These are phyloP conservation scores for Ramaria rubella DNA, from an alignment of 768 basidiomycete genomes.

Conservation along the genomic window DNA sequence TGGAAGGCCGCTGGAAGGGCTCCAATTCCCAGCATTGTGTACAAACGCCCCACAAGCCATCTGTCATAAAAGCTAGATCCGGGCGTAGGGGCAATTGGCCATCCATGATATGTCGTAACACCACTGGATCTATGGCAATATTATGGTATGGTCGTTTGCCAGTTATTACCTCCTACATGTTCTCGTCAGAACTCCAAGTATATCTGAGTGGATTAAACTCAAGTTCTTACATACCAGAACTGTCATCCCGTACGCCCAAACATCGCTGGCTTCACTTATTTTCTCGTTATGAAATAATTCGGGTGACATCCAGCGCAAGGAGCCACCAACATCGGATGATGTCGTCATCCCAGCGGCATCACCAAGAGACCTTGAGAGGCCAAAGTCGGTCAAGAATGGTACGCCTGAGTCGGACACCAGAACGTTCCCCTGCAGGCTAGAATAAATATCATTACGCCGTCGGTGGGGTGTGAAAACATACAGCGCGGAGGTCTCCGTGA, in stretches of 20 bases:
- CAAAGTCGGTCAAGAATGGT: background rate
- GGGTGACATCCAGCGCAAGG: background rate
- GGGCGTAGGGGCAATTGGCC: background rate
- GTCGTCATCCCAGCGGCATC: background rate
- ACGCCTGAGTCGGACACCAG: background rate
- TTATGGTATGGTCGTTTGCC: background rate
- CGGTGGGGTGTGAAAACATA: background rate
- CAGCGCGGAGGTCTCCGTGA: background rate
- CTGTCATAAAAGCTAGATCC: background rate
- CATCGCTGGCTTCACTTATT: background rate
- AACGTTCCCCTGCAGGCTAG: background rate
- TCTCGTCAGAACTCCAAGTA: background rate
- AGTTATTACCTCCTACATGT: background rate
- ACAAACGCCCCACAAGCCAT: background rate
- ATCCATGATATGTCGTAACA: background rate
- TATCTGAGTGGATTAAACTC: background rate
- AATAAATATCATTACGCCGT: background rate
- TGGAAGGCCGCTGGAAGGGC: background rate
- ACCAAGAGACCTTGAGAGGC: background rate
- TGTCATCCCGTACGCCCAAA: slow-evolving; percentile 3
- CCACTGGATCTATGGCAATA: background rate
- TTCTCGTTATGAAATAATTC: background rate
- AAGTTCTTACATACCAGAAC: background rate
- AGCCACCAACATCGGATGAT: background rate
- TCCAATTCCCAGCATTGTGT: background rate